phyloP scores from a whole-genome alignment of 179 eudicot genomes.

The Silene coronaria region DNA sequence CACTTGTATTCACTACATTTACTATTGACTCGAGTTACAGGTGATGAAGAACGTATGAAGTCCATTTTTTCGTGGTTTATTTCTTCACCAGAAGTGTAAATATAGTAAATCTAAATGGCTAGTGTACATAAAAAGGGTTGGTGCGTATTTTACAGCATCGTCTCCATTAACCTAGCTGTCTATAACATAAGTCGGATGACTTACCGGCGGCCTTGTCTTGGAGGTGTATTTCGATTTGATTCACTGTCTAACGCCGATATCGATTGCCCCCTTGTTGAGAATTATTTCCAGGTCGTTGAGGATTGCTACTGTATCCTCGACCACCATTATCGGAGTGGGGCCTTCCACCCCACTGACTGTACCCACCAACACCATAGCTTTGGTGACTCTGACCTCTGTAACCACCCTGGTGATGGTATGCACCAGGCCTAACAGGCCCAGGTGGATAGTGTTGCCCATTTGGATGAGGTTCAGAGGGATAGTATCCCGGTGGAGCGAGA shows the following conservation, averaged over 20 bases:
- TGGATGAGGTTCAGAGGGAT: constrained; percentile 30
- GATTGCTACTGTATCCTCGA: constrained; percentile 30
- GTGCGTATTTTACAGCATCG: constrained; percentile 9
- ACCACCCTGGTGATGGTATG: constrained; percentile 31
- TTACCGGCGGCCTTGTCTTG: constrained; percentile 35
- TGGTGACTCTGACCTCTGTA: constrained; percentile 29
- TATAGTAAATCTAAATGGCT: background rate
- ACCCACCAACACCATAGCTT: constrained; percentile 33
- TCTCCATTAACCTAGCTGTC: constrained; percentile 7
- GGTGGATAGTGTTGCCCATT: constrained; percentile 27
- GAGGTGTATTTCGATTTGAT: constrained; percentile 37
- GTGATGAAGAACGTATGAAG: background rate
- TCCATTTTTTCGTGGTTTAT: background rate
- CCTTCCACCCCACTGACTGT: constrained; percentile 37
- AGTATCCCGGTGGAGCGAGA: constrained; percentile 31
- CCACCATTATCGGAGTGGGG: constrained; percentile 33
- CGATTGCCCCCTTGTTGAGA: constrained; percentile 37
- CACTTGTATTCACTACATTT: background rate
- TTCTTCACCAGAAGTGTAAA: background rate
- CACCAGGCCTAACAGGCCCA: constrained; percentile 24
- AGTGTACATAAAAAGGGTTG: constrained; percentile 9
- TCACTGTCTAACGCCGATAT: constrained; percentile 49
- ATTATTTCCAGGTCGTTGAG: constrained; percentile 22
- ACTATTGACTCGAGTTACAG: background rate
- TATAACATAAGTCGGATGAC: background rate